Conservation (phyloP, 495 filamentous ascomycete genomes). For the Annulohypoxylon moriforme region DNA sequence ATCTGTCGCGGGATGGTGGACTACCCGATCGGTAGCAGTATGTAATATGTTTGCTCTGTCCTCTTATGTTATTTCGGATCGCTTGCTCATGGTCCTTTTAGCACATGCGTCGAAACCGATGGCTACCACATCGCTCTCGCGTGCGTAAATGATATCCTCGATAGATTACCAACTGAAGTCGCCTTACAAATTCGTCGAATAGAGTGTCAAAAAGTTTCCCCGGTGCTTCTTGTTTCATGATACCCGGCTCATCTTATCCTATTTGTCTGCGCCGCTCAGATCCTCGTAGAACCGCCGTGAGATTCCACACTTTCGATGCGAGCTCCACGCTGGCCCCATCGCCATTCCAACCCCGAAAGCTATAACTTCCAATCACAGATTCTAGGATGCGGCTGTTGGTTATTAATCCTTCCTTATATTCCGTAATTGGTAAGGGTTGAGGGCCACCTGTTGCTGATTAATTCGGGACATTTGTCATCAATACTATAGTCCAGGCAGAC, state of each 20-base stretch:
- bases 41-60: slow-evolving; percentile 31
- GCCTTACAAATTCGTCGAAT: background rate
- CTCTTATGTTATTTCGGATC: slow-evolving; percentile 1
- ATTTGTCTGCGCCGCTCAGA: background rate
- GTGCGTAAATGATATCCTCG: slow-evolving; percentile 8
- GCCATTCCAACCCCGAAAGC: background rate
- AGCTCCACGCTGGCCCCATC: background rate
- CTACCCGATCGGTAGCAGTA: slow-evolving; percentile 22
- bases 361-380: background rate
- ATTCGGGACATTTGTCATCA: slow-evolving; percentile 39
- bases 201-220: background rate
- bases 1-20: background rate
- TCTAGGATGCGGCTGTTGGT: background rate
- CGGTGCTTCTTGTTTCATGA: slow-evolving; percentile 7
- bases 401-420: slow-evolving; percentile 10
- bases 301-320: slow-evolving; percentile 4
- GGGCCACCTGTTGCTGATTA: slow-evolving; percentile 20
- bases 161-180: background rate
- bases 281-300: background rate
- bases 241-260: background rate
- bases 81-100: slow-evolving; percentile 30
- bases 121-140: background rate
- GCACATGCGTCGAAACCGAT: background rate
- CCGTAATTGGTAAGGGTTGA: slow-evolving; percentile 6
- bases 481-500: slow-evolving; percentile 19